phyloP scores from a whole-genome alignment of 495 filamentous ascomycete species.

The Platismatia glauca region DNA sequence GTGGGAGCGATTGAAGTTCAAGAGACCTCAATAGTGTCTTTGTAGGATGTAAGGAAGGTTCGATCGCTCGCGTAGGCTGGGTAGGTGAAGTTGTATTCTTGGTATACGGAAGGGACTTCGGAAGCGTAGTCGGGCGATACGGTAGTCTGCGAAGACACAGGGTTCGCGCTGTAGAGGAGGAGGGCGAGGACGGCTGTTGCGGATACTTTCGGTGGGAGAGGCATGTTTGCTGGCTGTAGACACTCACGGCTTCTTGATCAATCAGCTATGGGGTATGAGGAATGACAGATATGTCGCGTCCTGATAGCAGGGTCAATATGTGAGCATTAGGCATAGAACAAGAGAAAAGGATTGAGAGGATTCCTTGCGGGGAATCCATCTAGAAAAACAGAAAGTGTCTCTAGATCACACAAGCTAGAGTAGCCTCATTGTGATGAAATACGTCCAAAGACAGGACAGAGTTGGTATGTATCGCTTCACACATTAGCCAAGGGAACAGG shows the following conservation, averaged over 20 bases:
- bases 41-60: neutral
- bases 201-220: neutral
- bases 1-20: neutral
- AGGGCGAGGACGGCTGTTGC: neutral
- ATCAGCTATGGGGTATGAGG: neutral
- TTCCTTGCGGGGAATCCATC: neutral
- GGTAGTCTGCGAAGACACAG: neutral
- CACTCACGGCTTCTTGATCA: neutral
- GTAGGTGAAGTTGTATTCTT: neutral
- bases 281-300: neutral
- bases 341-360: neutral
- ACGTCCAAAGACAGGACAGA: neutral
- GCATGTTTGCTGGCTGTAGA: neutral
- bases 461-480: neutral
- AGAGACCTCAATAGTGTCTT: constrained; percentile 8
- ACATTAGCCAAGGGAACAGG: neutral
- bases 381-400: neutral
- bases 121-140: neutral
- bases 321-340: neutral
- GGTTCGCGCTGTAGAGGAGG: neutral
- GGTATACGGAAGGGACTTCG: neutral
- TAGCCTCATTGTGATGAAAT: neutral
- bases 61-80: neutral
- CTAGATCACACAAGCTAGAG: neutral
- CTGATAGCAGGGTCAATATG: neutral